Base-by-base conservation (phyloP, 768 basidiomycete species). In the Tylopilus intermedius region DNA sequence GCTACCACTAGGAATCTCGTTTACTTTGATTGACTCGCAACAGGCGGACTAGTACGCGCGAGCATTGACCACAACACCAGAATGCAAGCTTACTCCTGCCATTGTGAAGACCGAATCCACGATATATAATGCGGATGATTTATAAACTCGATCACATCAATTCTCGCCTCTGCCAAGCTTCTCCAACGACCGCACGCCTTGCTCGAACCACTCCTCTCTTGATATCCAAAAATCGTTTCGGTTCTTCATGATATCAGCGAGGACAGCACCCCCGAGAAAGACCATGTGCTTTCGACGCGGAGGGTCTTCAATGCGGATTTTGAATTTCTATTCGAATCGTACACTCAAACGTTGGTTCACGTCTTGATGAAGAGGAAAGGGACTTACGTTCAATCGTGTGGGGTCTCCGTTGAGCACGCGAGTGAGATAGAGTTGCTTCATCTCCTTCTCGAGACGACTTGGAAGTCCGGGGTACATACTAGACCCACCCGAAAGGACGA, bases 391-490 rank as follows among this genome's bases (percentile, higher is more conserved):
- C 62, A 97, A 68, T 35, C 96, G 78, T 14, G 84, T 71, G 0
- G 91, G 85, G 66, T 98, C 87, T 15, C 90, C 86, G 42, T 80
- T 78, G 42, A 98, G 77, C 15, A 98, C 90, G n/a, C 84, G 79
- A 2, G 90, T 89, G 55, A 99, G 79, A 70, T 97, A 93, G n/a
- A 98, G 77, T 70, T 98, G 96, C 72, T 98, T 98, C 89, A 98
- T 93, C 76, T 99, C 95, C 76, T 98, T 98, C 74, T 98, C 96
- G 41, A 99, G 78, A 43, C 96, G 84, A 67, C 89, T 92, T 10
- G 96, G 96, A 51, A 99, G 81, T 26, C 96, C 96, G 29, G 96
- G 95, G 68, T 98, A 98, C 95, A 98, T 98, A 70, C 90, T 94
- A 2, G 93, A 95, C 7, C 96, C 96, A 48, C 96, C 96, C 4